Base-by-base conservation (phyloP, 1,284 basidiomycete species). In the Cryptococcus sp. region DNA sequence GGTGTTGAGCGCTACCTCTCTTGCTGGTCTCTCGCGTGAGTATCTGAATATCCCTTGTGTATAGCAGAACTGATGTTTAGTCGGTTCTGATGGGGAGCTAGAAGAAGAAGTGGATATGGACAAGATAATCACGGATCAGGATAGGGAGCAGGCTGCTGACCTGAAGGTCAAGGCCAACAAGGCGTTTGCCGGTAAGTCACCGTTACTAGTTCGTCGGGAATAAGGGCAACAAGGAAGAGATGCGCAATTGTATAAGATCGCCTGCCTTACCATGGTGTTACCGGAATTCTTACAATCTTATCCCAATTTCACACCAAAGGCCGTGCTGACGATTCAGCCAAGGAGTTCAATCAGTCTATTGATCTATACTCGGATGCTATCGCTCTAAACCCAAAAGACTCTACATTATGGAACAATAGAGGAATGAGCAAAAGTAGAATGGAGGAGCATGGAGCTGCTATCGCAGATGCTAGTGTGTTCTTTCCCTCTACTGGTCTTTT, bases 121-220 rank as follows among this genome's bases (percentile, higher is more conserved):
- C 23, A 64, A 71, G 53, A 63, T 71, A 24, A 60, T 88, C 50
- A 82, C 87, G 1, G 85, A 87, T 43, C 80, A 83, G 56, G 86
- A 88, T 59, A 83, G 78, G 65, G 79, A 78, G 36, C 79, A 82
- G 64, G 88, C 90, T 4, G 74, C 80, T 7, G 79, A 79, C 62
- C 70, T 93, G 53, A 97, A 96, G 75, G 81, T 78, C 7, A 80
- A 86, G 59, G 92, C 91, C 11, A 96, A 96, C 77, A 85, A 85
- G 64, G 87, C 88, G 3, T 97, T 94, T 69, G 77, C 78, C 28
- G 77, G 88, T 88, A 74, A 69, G 81, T 61, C 54, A 28, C 25
- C 14, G 23, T 24, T 25, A 16, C n/a, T n/a, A n/a, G n/a, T n/a
- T n/a, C n/a, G n/a, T n/a, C n/a, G n/a, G n/a, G n/a, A n/a, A n/a